Conservation (phyloP, 2,329 filamentous ascomycete genomes). For the Acrocalymma vagum region DNA sequence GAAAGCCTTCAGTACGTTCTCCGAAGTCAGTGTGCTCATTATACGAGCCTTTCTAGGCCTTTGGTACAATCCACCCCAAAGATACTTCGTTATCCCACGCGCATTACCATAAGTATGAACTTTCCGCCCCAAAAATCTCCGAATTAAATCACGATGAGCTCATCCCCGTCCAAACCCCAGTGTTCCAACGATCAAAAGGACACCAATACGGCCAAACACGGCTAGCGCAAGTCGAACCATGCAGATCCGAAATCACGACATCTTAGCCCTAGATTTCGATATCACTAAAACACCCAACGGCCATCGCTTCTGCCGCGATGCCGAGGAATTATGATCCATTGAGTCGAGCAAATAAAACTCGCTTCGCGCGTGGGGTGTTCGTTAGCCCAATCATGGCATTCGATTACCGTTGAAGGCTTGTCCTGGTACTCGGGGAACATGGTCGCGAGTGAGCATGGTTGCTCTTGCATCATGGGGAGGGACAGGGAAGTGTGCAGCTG, state of each 20-base stretch:
- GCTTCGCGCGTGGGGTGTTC: conserved; percentile 13
- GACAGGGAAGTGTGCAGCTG: conserved; percentile 1
- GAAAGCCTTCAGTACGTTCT: too few species aligned
- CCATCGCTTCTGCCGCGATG: conserved; percentile 7
- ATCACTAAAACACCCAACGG: conserved; percentile 14
- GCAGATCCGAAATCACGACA: conserved; percentile 45
- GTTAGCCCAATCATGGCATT: conserved; percentile 27
- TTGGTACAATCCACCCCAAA: too few species aligned
- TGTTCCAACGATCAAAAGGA: too few species aligned
- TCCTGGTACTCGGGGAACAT: not conserved
- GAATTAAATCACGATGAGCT: too few species aligned
- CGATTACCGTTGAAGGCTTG: conserved; percentile 5
- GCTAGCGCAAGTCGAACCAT: conserved; percentile 7
- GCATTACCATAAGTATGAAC: too few species aligned
- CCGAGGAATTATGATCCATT: conserved; percentile 10
- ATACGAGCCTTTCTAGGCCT: too few species aligned
- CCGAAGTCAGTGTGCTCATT: too few species aligned
- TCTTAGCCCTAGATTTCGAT: conserved; percentile 42
- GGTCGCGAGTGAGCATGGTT: conserved; percentile 4
- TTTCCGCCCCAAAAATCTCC: too few species aligned
- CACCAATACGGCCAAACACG: not conserved
- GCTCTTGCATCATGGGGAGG: conserved; percentile 42
- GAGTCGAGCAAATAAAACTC: conserved; percentile 15
- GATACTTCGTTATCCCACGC: too few species aligned
- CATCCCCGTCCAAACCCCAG: too few species aligned